Evolutionary conservation across 371 early-diverging fungal species (phyloP).

Genomic region (Globomyces sp.): DNA sequence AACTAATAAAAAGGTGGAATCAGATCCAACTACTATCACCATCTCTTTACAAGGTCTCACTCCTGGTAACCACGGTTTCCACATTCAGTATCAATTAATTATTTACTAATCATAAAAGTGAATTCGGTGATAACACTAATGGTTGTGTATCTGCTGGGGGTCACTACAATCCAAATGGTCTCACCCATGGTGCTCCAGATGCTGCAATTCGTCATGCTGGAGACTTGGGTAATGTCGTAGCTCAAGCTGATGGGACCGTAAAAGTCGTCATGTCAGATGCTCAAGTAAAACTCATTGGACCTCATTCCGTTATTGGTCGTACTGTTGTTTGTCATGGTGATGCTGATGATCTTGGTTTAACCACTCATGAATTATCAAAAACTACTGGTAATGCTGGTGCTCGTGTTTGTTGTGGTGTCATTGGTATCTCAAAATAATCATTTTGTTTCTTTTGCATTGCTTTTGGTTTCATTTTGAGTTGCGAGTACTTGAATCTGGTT

Average conservation of each 20-base stretch:
- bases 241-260: conserved; percentile 54
- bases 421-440: conserved; percentile 61
- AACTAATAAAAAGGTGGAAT: conserved; percentile 53
- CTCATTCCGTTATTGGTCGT: conserved; percentile 68
- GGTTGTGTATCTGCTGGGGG: conserved; percentile 43
- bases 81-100: conserved; percentile 59
- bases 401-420: conserved; percentile 86
- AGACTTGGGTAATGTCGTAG: conserved; percentile 81
- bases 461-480: background rate
- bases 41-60: conserved; percentile 62
- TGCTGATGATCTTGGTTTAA: conserved; percentile 81
- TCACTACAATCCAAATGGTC: conserved; percentile 51
- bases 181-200: conserved; percentile 76
- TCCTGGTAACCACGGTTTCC: conserved; percentile 85
- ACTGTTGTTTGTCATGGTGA: conserved; percentile 82
- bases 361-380: conserved; percentile 70
- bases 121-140: conserved; percentile 73
- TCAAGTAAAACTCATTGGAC: conserved; percentile 67
- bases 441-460: background rate
- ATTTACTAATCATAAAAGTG: conserved; percentile 24
- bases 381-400: conserved; percentile 83
- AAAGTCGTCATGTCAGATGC: conserved; percentile 52
- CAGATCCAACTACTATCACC: conserved; percentile 54
- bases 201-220: conserved; percentile 74
- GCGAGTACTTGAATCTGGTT: too few relatives aligned